These are phyloP conservation scores for Kazachstania bromeliacearum DNA, from an alignment of 805 yeast genomes.

Conservation along the genomic window DNA sequence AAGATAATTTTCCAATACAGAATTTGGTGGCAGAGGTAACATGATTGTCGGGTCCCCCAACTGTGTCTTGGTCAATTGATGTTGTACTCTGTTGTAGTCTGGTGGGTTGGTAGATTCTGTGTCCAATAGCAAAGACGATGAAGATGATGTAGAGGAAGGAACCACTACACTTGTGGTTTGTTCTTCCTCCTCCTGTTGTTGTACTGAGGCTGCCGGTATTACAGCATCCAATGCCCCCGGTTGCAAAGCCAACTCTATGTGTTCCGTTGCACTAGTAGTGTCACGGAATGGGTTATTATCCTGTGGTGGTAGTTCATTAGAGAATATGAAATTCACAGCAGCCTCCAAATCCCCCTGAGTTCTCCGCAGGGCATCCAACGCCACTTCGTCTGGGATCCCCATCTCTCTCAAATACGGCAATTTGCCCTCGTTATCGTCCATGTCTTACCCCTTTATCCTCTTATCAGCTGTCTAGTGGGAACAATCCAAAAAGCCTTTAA, in stretches of 20 bases:
- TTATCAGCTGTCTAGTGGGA: too few relatives aligned
- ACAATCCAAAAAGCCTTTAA: too few relatives aligned
- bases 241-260: neutral
- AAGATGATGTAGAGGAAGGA: neutral
- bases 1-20: slow-evolving; percentile 23
- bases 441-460: too few relatives aligned
- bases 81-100: slow-evolving; percentile 4
- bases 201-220: too few relatives aligned
- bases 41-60: slow-evolving; percentile 19
- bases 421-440: neutral
- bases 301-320: slow-evolving; percentile 16
- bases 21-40: slow-evolving; percentile 19
- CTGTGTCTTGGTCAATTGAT: slow-evolving; percentile 5
- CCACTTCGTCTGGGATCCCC: slow-evolving; percentile 60
- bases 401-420: slow-evolving; percentile 38
- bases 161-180: too few relatives aligned
- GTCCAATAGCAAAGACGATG: too few relatives aligned
- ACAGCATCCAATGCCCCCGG: neutral
- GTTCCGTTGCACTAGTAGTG: too few relatives aligned
- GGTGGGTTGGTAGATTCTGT: slow-evolving; percentile 4
- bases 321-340: slow-evolving; percentile 39
- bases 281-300: too few relatives aligned
- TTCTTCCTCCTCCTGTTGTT: too few relatives aligned
- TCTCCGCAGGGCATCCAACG: slow-evolving; percentile 50
- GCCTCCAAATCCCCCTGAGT: slow-evolving; percentile 50